A percentile compares a stretch with the other conserved stretches of the same genome.
Evolutionary conservation across 2,329 filamentous ascomycete genomes (phyloP).

Genomic region (Tolypocladium paradoxum): DNA sequence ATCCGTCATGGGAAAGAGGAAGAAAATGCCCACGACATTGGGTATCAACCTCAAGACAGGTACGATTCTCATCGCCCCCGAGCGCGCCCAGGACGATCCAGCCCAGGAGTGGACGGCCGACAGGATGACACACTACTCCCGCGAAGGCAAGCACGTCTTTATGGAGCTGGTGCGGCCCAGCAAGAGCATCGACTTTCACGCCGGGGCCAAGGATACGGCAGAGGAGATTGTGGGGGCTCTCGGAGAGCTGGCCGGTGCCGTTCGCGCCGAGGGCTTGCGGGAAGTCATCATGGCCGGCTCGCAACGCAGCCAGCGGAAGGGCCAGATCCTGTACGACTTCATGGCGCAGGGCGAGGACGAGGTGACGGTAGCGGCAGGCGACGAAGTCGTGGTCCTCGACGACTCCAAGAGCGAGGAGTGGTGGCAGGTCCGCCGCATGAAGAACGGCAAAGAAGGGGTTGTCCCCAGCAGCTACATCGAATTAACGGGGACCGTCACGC

Average conservation of each 20-base stretch:
- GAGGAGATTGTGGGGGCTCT: slow-evolving; percentile 83
- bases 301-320: slow-evolving; percentile 63
- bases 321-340: slow-evolving; percentile 86
- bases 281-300: slow-evolving; percentile 78
- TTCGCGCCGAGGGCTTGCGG: slow-evolving; percentile 69
- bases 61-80: slow-evolving; percentile 81
- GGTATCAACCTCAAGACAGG: slow-evolving; percentile 88
- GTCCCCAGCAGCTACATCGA: slow-evolving; percentile 96
- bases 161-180: slow-evolving; percentile 84
- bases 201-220: slow-evolving; percentile 92
- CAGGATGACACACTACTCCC: slow-evolving; percentile 92
- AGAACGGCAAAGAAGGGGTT: slow-evolving; percentile 89
- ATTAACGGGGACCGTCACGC: slow-evolving; percentile 56
- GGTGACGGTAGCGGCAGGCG: slow-evolving; percentile 79
- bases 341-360: slow-evolving; percentile 95
- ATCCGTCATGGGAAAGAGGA: slow-evolving; percentile 90
- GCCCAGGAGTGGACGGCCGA: slow-evolving; percentile 91
- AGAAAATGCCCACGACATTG: slow-evolving; percentile 95
- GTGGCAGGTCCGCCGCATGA: slow-evolving; percentile 89
- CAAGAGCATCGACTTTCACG: slow-evolving; percentile 94
- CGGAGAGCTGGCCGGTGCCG: slow-evolving; percentile 79
- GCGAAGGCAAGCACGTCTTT: slow-evolving; percentile 96
- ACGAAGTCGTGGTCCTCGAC: slow-evolving; percentile 85
- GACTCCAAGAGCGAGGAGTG: slow-evolving; percentile 91
- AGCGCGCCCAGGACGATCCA: slow-evolving; percentile 70